These are phyloP conservation scores for Clonostachys chloroleuca DNA, from an alignment of 2,329 filamentous ascomycete species.

Conservation along the genomic window DNA sequence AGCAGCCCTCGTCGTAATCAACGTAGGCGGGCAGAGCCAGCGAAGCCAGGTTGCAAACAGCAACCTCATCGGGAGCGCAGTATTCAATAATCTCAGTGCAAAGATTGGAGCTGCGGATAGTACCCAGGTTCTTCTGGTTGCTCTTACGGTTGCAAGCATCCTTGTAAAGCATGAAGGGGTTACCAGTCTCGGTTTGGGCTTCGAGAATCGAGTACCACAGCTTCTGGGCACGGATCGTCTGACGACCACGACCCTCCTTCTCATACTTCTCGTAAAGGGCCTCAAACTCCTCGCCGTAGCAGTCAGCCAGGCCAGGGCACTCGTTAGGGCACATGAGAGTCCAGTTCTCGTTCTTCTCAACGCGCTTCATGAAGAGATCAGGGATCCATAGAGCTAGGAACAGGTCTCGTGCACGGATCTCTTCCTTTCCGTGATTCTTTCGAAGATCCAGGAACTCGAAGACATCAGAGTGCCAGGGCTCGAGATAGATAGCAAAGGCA, in stretches of 20 bases:
- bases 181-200: slow-evolving; percentile 97
- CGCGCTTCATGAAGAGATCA: slow-evolving; percentile 99
- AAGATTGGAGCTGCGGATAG: slow-evolving; percentile 96
- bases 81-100: slow-evolving; percentile 99
- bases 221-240: slow-evolving; percentile 95
- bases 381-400: slow-evolving; percentile 99
- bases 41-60: slow-evolving; percentile 96
- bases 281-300: slow-evolving; percentile 97
- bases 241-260: slow-evolving; percentile 78
- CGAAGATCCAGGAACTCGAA: slow-evolving; percentile 96
- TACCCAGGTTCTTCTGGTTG: slow-evolving; percentile 99
- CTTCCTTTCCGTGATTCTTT: slow-evolving; percentile 99
- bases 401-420: slow-evolving; percentile 91
- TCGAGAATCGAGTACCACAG: slow-evolving; percentile 98
- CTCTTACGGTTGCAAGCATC: slow-evolving; percentile 98
- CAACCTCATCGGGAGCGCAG: slow-evolving; percentile 94
- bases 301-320: slow-evolving; percentile 89
- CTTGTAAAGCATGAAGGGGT: slow-evolving; percentile 99
- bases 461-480: slow-evolving; percentile 98
- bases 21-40: slow-evolving; percentile 88
- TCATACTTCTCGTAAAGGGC: slow-evolving; percentile 93
- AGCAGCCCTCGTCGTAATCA: slow-evolving; percentile 77
- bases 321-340: slow-evolving; percentile 98
- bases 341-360: slow-evolving; percentile 95
- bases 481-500: slow-evolving; percentile 97